These are phyloP conservation scores for Tricladium varicosporioides DNA, from an alignment of 2,329 filamentous ascomycete genomes.

Conservation along the genomic window DNA sequence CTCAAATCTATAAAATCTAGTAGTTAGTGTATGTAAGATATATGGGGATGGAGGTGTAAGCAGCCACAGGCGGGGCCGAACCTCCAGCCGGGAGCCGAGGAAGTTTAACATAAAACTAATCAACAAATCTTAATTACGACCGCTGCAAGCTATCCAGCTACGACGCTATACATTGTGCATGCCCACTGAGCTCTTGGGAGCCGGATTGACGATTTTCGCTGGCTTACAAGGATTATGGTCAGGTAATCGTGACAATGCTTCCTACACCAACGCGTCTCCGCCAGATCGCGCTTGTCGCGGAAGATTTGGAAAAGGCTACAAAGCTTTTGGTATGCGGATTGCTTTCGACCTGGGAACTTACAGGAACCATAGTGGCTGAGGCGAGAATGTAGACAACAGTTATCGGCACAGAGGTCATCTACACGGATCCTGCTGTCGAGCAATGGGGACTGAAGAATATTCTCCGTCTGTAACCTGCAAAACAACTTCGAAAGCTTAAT, in stretches of 20 bases:
- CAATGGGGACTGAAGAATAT: conserved; percentile 26
- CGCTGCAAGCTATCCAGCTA: not conserved
- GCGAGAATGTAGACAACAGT: conserved; percentile 13
- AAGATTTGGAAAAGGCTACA: conserved; percentile 15
- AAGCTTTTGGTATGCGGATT: conserved; percentile 14
- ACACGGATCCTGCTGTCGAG: conserved; percentile 17
- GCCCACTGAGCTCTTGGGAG: not conserved
- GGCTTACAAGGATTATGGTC: no score
- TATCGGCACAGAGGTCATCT: conserved; percentile 20
- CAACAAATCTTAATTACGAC: not conserved
- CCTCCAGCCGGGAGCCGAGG: not conserved
- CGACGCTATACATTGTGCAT: not conserved
- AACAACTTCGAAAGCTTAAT: not conserved
- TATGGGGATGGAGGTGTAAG: no score
- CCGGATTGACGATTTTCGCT: no score
- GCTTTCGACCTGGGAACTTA: not conserved
- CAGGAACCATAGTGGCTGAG: not conserved
- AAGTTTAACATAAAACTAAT: not conserved
- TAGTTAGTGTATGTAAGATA: not conserved
- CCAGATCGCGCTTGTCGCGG: conserved; percentile 22
- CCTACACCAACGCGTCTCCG: conserved; percentile 20
- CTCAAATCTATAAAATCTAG: not conserved
- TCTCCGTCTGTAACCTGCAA: conserved; percentile 13
- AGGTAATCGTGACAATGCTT: not conserved
- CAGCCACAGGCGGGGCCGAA: not conserved